phyloP scores from a whole-genome alignment of 2,329 filamentous ascomycete species.

The Curvularia sp. region DNA sequence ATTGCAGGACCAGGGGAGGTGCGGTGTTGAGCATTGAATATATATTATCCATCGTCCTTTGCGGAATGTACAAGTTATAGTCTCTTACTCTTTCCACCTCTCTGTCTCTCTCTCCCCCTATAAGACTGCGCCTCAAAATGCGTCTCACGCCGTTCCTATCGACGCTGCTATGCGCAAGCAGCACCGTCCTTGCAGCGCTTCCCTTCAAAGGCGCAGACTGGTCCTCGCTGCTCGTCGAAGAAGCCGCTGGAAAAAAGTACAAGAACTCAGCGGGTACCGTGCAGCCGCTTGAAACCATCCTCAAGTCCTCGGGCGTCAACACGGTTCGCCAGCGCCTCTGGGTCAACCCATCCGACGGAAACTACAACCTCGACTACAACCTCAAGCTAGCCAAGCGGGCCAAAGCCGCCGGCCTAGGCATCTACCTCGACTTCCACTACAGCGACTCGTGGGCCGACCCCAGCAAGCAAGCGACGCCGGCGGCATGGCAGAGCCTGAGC shows the following conservation, averaged over 20 bases:
- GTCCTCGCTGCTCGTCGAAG: slow-evolving; percentile 71
- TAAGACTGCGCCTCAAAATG: slow-evolving; percentile 27
- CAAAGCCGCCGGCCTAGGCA: slow-evolving; percentile 65
- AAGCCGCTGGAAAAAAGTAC: slow-evolving; percentile 67
- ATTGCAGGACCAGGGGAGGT: neutral
- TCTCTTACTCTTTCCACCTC: neutral
- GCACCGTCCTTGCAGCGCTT: slow-evolving; percentile 56
- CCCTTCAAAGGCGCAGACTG: slow-evolving; percentile 73
- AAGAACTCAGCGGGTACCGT: slow-evolving; percentile 62
- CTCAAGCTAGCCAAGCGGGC: slow-evolving; percentile 71
- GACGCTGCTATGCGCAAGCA: slow-evolving; percentile 30
- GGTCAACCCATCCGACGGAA: slow-evolving; percentile 68
- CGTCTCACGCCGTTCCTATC: slow-evolving; percentile 31
- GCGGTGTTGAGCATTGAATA: neutral
- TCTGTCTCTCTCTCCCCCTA: neutral
- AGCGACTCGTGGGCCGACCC: slow-evolving; percentile 77
- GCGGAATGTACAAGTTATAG: neutral
- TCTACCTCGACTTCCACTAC: slow-evolving; percentile 71
- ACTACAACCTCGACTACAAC: slow-evolving; percentile 75
- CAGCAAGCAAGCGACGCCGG: slow-evolving; percentile 66
- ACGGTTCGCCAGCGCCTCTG: slow-evolving; percentile 74
- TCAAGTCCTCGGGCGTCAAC: slow-evolving; percentile 69
- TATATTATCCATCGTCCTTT: neutral
- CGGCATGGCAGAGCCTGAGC: slow-evolving; percentile 66
- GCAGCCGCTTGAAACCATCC: slow-evolving; percentile 68